Conservation (phyloP, 768 basidiomycete genomes). For the Kwoniella sp. region DNA sequence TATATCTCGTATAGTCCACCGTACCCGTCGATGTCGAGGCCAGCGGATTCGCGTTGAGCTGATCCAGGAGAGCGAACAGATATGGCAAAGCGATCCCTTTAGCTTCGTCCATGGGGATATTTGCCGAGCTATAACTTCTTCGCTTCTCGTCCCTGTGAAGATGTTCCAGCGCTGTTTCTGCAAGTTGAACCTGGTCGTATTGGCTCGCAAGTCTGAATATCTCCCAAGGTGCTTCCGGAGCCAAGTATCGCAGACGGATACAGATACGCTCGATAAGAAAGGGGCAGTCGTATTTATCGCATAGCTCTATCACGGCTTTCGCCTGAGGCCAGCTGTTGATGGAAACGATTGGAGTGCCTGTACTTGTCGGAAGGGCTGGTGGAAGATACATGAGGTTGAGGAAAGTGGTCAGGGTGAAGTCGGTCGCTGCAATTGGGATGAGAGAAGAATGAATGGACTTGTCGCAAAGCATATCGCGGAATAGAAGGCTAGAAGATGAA, state of each 20-base stretch:
- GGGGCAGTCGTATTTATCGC: conserved; percentile 4
- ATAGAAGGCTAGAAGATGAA: background rate
- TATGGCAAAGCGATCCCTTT: background rate
- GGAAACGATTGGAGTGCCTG: background rate
- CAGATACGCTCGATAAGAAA: background rate
- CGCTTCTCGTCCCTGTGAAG: background rate
- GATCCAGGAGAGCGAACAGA: background rate
- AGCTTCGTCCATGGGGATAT: background rate
- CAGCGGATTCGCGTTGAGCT: too few relatives aligned
- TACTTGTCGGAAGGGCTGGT: too few relatives aligned
- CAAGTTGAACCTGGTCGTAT: conserved; percentile 4
- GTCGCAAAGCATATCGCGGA: background rate
- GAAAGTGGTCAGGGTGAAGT: background rate
- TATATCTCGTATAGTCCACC: too few relatives aligned
- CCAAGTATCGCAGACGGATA: background rate
- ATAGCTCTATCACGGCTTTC: background rate
- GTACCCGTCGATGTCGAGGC: too few relatives aligned
- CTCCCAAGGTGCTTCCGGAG: conserved; percentile 7
- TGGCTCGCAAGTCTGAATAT: background rate
- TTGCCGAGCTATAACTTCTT: background rate
- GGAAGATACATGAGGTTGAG: conserved; percentile 1
- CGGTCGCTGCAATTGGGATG: background rate
- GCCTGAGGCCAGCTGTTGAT: background rate
- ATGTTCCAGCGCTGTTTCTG: background rate
- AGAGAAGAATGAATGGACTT: background rate